Conservation (phyloP, 495 filamentous ascomycete genomes). For the Tuber umbilicatum region DNA sequence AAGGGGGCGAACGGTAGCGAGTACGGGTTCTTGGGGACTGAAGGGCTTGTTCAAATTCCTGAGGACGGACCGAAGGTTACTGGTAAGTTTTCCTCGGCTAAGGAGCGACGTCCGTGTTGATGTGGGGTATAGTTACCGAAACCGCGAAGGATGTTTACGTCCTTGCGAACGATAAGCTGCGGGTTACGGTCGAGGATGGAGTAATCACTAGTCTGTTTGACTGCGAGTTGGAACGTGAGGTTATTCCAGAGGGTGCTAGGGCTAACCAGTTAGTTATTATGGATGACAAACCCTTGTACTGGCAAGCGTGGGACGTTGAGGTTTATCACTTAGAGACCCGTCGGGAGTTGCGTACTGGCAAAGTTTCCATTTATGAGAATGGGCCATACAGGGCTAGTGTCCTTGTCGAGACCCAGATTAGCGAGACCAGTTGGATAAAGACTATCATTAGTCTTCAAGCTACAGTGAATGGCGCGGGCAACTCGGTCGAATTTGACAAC, state of each 20-base stretch:
- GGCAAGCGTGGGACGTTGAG: constrained; percentile 99
- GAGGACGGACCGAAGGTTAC: constrained; percentile 27
- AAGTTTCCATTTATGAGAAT: constrained; percentile 65
- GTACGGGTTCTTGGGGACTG: constrained; percentile 49
- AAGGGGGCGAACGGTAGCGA: constrained; percentile 9
- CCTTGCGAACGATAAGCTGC: constrained; percentile 67
- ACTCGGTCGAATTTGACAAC: constrained; percentile 67
- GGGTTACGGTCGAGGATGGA: constrained; percentile 64
- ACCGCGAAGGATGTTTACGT: constrained; percentile 64
- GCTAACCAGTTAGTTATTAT: constrained; percentile 91
- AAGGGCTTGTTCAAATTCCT: constrained; percentile 33
- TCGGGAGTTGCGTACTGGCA: constrained; percentile 59
- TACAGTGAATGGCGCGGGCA: constrained; percentile 56
- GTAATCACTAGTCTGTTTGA: constrained; percentile 78
- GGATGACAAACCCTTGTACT: constrained; percentile 96
- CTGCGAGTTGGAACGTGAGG: constrained; percentile 59
- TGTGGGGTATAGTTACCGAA: constrained; percentile 51
- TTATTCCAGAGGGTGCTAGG: constrained; percentile 70
- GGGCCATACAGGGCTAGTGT: constrained; percentile 70
- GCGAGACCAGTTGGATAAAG: constrained; percentile 76
- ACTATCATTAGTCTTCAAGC: constrained; percentile 76
- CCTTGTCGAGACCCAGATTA: constrained; percentile 74
- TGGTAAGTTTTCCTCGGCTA: constrained; percentile 10
- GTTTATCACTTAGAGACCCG: constrained; percentile 89
- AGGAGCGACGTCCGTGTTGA: constrained; percentile 3